A percentile compares a stretch with the other conserved stretches of the same genome.
Evolutionary conservation across 2,329 filamentous ascomycete species (phyloP).

Genomic region (Aureobasidium sp.): DNA sequence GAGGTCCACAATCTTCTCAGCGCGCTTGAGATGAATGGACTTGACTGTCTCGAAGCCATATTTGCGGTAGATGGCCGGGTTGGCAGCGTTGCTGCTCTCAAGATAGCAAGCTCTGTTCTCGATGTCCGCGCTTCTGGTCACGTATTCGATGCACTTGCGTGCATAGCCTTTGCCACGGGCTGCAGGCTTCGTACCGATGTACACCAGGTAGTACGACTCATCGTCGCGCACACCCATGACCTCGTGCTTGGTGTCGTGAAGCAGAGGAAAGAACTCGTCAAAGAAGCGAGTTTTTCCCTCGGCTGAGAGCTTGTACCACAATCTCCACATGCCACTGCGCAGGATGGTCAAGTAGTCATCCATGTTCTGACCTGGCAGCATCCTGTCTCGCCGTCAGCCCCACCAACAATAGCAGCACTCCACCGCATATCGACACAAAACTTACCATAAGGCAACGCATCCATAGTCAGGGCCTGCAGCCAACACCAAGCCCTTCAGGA

Average conservation of each 20-base stretch:
- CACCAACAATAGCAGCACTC: background rate
- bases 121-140: constrained; percentile 59
- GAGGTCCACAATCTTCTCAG: constrained; percentile 52
- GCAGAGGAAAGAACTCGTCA: constrained; percentile 64
- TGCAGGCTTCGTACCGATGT: constrained; percentile 66
- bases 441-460: constrained; percentile 70
- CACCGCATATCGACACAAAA: constrained; percentile 16
- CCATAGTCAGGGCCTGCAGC: constrained; percentile 69
- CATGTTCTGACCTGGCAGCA: constrained; percentile 65
- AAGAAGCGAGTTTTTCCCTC: constrained; percentile 71
- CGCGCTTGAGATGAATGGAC: constrained; percentile 53
- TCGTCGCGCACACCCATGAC: constrained; percentile 57
- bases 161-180: constrained; percentile 67
- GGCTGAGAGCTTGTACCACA: constrained; percentile 63
- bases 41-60: constrained; percentile 62
- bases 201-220: constrained; percentile 73
- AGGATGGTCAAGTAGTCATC: constrained; percentile 65
- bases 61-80: constrained; percentile 64
- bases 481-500: constrained; percentile 64
- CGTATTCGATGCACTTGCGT: constrained; percentile 60
- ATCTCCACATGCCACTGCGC: constrained; percentile 68
- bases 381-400: constrained; percentile 41
- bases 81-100: constrained; percentile 63
- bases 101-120: constrained; percentile 65
- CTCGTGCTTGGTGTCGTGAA: constrained; percentile 62